Percentiles rank a stretch among this genome's conserved stretches.
Evolutionary conservation across 2,329 filamentous ascomycete genomes (phyloP).

Genomic region (Trichothecium sympodiale): DNA sequence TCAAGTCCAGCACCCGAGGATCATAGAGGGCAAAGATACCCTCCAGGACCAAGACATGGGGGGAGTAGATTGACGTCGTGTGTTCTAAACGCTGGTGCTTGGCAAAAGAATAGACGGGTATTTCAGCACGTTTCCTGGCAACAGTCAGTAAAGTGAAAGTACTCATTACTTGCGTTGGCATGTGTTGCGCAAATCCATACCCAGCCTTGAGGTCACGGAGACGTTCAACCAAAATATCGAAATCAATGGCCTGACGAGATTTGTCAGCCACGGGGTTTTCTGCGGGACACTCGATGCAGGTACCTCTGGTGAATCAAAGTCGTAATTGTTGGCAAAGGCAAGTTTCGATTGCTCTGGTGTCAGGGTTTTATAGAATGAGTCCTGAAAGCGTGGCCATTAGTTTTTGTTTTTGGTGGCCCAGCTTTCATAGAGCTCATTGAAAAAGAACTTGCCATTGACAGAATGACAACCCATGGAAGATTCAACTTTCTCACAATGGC

Average conservation of each 20-base stretch:
- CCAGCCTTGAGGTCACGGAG: slow-evolving; percentile 81
- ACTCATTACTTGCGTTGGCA: too few species aligned
- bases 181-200: too few species aligned
- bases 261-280: neutral
- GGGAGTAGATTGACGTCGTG: slow-evolving; percentile 87
- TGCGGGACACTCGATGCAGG: slow-evolving; percentile 7
- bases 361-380: slow-evolving; percentile 94
- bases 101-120: slow-evolving; percentile 90
- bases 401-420: too few species aligned
- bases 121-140: slow-evolving; percentile 72
- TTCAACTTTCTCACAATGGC: slow-evolving; percentile 85
- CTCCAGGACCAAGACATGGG: slow-evolving; percentile 89
- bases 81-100: slow-evolving; percentile 72
- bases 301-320: slow-evolving; percentile 84
- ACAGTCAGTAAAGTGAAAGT: slow-evolving; percentile 1
- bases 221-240: slow-evolving; percentile 72
- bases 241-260: slow-evolving; percentile 63
- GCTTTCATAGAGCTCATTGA: too few species aligned
- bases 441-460: slow-evolving; percentile 67
- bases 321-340: slow-evolving; percentile 85
- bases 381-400: slow-evolving; percentile 40
- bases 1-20: slow-evolving; percentile 66
- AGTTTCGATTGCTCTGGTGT: slow-evolving; percentile 65
- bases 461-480: slow-evolving; percentile 93
- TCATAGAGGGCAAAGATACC: slow-evolving; percentile 95